Evolutionary conservation across 1,284 basidiomycete genomes (phyloP).

Genomic region (Irpex sp.): DNA sequence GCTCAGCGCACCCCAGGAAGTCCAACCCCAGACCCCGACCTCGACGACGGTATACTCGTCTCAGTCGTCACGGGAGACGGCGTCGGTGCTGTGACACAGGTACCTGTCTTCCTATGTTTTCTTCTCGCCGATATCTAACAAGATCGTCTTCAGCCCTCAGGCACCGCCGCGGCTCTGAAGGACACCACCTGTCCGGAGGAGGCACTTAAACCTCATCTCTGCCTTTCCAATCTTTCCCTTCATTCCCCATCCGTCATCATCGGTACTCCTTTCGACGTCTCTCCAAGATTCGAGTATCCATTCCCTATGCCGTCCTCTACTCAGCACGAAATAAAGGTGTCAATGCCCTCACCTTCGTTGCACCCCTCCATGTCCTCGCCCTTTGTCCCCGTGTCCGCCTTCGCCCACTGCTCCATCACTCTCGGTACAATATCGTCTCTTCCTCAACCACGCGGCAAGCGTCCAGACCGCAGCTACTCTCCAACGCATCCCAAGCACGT

Average conservation of each 20-base stretch:
- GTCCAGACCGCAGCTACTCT: constrained; percentile 17
- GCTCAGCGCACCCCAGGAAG: constrained; percentile 2
- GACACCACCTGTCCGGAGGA: neutral
- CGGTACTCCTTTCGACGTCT: constrained; percentile 31
- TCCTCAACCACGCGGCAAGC: constrained; percentile 4
- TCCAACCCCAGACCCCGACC: constrained; percentile 27
- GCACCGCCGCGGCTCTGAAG: neutral
- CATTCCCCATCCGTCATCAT: constrained; percentile 32
- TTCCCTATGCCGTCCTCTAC: constrained; percentile 19
- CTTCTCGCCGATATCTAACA: neutral
- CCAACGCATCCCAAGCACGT: constrained; percentile 24
- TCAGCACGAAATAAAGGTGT: constrained; percentile 5
- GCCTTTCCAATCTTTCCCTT: constrained; percentile 22
- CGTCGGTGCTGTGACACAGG: constrained; percentile 16
- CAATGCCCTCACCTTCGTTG: constrained; percentile 9
- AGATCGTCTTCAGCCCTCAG: neutral
- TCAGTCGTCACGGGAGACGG: constrained; percentile 19
- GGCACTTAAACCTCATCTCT: constrained; percentile 22
- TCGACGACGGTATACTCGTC: constrained; percentile 23
- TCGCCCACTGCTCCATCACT: neutral
- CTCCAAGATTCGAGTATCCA: constrained; percentile 33
- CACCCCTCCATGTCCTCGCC: neutral
- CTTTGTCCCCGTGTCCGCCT: neutral
- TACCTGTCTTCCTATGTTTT: constrained; percentile 3
- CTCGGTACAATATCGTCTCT: neutral